Conservation (phyloP, 148 eudicot genomes). For the Rhododendron molle region DNA sequence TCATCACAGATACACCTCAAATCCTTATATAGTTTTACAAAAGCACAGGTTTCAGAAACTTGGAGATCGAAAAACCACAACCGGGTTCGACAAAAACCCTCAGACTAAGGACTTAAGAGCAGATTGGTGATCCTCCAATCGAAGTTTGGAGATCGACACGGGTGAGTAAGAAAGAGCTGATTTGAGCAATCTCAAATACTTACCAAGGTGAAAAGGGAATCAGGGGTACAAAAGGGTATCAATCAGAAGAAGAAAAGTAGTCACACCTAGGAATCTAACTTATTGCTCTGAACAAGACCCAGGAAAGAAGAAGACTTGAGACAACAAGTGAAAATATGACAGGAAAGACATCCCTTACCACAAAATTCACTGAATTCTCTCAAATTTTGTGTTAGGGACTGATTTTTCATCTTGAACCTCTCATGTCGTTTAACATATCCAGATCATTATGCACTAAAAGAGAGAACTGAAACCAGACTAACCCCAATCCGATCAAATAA, state of each 20-base stretch:
- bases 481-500: neutral
- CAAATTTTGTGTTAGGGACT: neutral
- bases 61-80: neutral
- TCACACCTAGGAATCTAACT: neutral
- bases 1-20: constrained; percentile 8
- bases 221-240: neutral
- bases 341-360: neutral
- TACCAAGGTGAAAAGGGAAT: neutral
- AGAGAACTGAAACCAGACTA: neutral
- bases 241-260: neutral
- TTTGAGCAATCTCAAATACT: neutral
- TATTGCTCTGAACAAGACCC: neutral
- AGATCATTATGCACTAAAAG: neutral
- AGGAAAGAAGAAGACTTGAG: neutral
- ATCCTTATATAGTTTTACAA: neutral
- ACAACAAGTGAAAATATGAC: neutral
- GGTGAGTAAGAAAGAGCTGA: neutral
- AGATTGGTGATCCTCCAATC: neutral
- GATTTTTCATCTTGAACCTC: neutral
- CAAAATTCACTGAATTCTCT: neutral
- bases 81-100: neutral
- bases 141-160: neutral
- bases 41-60: neutral
- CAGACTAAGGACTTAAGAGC: neutral
- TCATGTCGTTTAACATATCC: neutral